These are phyloP conservation scores for Cladorrhinum samala DNA, from an alignment of 495 filamentous ascomycete genomes.

Conservation along the genomic window DNA sequence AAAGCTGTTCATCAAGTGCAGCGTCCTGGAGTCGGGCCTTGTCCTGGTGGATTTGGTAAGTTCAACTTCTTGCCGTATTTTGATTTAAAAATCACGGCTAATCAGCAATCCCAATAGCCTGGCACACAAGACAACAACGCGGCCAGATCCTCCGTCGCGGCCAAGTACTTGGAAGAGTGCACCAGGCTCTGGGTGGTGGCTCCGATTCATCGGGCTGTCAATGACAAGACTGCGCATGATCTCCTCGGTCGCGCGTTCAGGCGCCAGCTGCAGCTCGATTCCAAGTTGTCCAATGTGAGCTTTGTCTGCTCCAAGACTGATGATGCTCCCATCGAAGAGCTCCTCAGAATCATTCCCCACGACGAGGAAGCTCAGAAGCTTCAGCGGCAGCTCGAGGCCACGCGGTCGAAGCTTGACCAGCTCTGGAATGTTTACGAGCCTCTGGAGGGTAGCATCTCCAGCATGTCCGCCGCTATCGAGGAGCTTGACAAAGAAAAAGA, in stretches of 20 bases:
- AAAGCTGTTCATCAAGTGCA: conserved; percentile 51
- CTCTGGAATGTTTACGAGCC: conserved; percentile 21
- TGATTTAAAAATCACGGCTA: no score
- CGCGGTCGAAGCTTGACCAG: conserved; percentile 21
- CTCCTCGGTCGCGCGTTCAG: conserved; percentile 58
- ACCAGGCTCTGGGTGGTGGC: conserved; percentile 56
- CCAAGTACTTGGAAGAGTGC: conserved; percentile 55
- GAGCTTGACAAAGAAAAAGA: neutral
- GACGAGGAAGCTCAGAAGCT: conserved; percentile 33
- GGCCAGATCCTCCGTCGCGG: conserved; percentile 54
- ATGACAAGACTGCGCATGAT: conserved; percentile 57
- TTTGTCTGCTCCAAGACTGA: conserved; percentile 69
- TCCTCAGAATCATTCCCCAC: conserved; percentile 23
- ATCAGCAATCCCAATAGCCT: conserved; percentile 30
- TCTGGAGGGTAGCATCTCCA: neutral
- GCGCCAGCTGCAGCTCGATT: conserved; percentile 60
- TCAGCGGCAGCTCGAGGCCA: neutral
- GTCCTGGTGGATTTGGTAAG: conserved; percentile 59
- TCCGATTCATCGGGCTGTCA: conserved; percentile 58
- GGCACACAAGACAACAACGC: conserved; percentile 60
- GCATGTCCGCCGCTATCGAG: neutral
- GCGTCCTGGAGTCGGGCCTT: conserved; percentile 53
- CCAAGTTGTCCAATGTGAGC: conserved; percentile 48
- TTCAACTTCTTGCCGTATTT: neutral
- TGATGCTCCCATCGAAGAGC: conserved; percentile 47